phyloP scores from a whole-genome alignment of 129 eudicot genomes.

The Artemisia annua region DNA sequence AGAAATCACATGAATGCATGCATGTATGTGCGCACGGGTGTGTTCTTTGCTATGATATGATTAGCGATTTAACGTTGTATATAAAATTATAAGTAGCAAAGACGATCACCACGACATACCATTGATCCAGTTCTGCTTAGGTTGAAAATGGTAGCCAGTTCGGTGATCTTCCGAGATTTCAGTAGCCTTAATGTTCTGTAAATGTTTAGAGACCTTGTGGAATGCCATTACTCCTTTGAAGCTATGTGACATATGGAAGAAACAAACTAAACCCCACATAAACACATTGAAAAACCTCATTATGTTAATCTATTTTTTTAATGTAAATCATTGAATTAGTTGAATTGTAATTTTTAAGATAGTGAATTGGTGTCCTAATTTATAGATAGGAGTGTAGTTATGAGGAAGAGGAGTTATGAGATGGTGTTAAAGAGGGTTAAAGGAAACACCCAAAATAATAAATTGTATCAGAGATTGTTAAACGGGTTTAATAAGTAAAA shows the following conservation, averaged over 20 bases:
- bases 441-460: not conserved
- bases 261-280: conserved; percentile 18
- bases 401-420: conserved; percentile 5
- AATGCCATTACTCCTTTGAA: conserved; percentile 31
- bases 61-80: too few relatives aligned
- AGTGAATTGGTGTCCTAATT: not conserved
- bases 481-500: too few relatives aligned
- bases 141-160: conserved; percentile 78
- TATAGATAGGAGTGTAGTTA: not conserved
- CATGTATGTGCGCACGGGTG: too few relatives aligned
- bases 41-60: too few relatives aligned
- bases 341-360: too few relatives aligned
- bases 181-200: conserved; percentile 13
- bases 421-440: conserved; percentile 17
- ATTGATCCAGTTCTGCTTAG: conserved; percentile 67
- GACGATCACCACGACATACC: conserved; percentile 36
- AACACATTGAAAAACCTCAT: conserved; percentile 25
- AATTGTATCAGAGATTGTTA: too few relatives aligned
- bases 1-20: too few relatives aligned
- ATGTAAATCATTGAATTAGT: not conserved
- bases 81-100: not conserved
- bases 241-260: conserved; percentile 22
- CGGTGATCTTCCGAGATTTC: conserved; percentile 29
- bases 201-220: conserved; percentile 28
- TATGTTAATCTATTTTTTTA: not conserved